Evolutionary conservation across 2,329 filamentous ascomycete species (phyloP).

Genomic region (Drechslera avenae): DNA sequence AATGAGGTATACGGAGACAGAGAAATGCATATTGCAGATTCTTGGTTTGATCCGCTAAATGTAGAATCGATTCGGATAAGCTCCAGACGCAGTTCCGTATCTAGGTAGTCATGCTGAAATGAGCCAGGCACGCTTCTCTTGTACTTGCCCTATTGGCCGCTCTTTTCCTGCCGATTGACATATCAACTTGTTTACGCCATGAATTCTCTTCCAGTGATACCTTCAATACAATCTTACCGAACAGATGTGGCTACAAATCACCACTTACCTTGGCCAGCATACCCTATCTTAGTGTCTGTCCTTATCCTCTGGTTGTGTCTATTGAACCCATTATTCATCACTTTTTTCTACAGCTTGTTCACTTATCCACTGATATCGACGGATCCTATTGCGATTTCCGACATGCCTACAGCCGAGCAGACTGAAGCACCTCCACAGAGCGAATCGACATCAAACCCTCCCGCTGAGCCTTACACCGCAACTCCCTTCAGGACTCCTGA

Average conservation of each 20-base stretch:
- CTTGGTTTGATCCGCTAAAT: too few relatives aligned
- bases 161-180: neutral
- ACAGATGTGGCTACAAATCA: conserved; percentile 1
- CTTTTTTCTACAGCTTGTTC: conserved; percentile 1
- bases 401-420: neutral
- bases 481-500: neutral
- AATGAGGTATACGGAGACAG: too few relatives aligned
- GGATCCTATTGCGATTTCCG: neutral
- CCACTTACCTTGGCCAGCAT: conserved; percentile 1
- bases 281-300: neutral
- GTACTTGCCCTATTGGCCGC: neutral
- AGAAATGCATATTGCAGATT: too few relatives aligned
- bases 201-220: neutral
- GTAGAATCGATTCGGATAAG: too few relatives aligned
- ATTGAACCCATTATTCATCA: neutral
- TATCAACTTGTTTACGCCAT: neutral
- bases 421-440: neutral
- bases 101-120: neutral
- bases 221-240: neutral
- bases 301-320: neutral
- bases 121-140: neutral
- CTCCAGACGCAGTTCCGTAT: neutral
- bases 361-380: conserved; percentile 1
- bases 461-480: neutral
- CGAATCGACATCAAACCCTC: too few relatives aligned